Base-by-base conservation (phyloP, 495 filamentous ascomycete species). In the Echria macrotheca region DNA sequence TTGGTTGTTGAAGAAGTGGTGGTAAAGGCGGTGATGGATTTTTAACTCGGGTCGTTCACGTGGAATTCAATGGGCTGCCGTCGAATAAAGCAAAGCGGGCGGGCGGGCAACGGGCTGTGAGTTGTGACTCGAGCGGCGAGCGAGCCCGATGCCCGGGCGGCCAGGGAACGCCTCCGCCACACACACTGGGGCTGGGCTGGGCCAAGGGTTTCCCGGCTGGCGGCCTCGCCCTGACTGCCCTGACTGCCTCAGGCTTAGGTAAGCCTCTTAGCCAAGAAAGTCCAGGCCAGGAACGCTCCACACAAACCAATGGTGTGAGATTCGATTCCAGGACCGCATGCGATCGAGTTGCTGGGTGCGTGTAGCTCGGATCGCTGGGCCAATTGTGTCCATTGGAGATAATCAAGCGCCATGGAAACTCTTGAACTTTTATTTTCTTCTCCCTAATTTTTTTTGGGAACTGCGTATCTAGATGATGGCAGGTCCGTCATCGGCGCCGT, bases 121-220 rank as follows among this genome's bases (percentile, higher is more conserved):
- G n/a, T n/a, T n/a, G 58, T 64, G 61, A 64, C 61, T 64, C 61
- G 58, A 59, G 56, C 61, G 61, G 61, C 61, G 45, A 61, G 50
- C 17, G 29, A 29, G 18, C 21, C 25, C 47, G 11, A 49, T 55
- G 60, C 60, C n/a, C n/a, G n/a, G n/a, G n/a, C n/a, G n/a, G n/a
- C n/a, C n/a, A n/a, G n/a, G n/a, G n/a, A n/a, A n/a, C n/a, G n/a
- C n/a, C n/a, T n/a, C n/a, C n/a, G n/a, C n/a, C n/a, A n/a, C n/a
- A n/a, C 60, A 56, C 58, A 51, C 47, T 59, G 58, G 47, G 57
- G 54, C 56, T 59, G 49, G 50, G 55, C 39, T 22, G 54, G 31
- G 7, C n/a, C n/a, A n/a, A n/a, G n/a, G n/a, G n/a, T n/a, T n/a
- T n/a, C n/a, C n/a, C n/a, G n/a, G n/a, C n/a, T n/a, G n/a, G n/a